Evolutionary conservation across 2,329 filamentous ascomycete species (phyloP).

Genomic region (Alternaria burnsii): DNA sequence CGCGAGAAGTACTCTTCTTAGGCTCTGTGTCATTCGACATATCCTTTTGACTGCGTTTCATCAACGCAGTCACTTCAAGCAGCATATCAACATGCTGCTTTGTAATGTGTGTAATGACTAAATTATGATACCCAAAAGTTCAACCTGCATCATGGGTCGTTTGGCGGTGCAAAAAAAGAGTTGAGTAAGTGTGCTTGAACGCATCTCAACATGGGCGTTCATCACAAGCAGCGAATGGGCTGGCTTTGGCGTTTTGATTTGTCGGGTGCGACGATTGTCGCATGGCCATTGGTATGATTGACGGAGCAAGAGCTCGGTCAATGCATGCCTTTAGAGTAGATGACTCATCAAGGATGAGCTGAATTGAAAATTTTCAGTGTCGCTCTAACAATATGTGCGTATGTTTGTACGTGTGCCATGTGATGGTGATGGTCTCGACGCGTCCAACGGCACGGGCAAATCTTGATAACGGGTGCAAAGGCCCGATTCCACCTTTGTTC

Average conservation of each 20-base stretch:
- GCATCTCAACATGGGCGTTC: slow-evolving; percentile 53
- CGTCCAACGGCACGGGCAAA: not conserved
- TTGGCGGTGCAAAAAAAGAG: slow-evolving; percentile 34
- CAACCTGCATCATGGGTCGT: slow-evolving; percentile 53
- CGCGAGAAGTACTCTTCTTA: slow-evolving; percentile 83
- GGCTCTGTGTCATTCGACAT: slow-evolving; percentile 37
- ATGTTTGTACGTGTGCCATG: not conserved
- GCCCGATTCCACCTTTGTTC: not conserved
- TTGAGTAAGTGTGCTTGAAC: slow-evolving; percentile 38
- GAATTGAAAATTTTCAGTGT: not conserved
- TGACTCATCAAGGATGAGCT: slow-evolving; percentile 1
- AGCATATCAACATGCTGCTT: slow-evolving; percentile 51
- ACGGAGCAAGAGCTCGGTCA: not conserved
- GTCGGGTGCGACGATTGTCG: slow-evolving; percentile 4
- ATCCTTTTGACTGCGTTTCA: slow-evolving; percentile 37
- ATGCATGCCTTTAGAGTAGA: not conserved
- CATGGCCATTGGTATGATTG: not conserved
- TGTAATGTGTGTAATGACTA: slow-evolving; percentile 53
- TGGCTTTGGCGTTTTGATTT: slow-evolving; percentile 19
- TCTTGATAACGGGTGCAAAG: not conserved
- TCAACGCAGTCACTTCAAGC: slow-evolving; percentile 42
- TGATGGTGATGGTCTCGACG: not conserved
- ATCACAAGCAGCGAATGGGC: slow-evolving; percentile 29
- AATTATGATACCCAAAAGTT: slow-evolving; percentile 55
- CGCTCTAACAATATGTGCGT: not conserved